Base-by-base conservation (phyloP, 352 stramenopile species). In the Globisporangium yorkense region DNA sequence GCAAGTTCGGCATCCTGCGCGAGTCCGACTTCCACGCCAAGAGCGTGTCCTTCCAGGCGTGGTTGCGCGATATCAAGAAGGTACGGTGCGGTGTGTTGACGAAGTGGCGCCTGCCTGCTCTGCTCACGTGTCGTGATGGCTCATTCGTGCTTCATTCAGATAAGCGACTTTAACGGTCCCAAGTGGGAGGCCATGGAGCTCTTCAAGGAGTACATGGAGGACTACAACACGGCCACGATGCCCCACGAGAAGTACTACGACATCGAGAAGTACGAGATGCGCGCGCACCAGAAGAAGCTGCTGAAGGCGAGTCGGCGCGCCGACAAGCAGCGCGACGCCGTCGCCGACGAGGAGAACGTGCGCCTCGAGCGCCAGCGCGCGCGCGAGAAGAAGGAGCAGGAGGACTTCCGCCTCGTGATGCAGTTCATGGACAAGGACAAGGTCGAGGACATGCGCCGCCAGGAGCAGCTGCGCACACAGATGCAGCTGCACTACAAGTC, bases 191-290 rank as follows among this genome's bases (percentile, higher is more conserved):
- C 83, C 21, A 93, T 94, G 81, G 83, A 97, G 68, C 72, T 93
- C 50, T 97, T 97, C 61, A 83, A 86, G 35, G 81, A 92, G 70
- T 97, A 98, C 79, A 95, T 96, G 67, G 96, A 99, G 74, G 96
- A 99, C 79, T 99, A 95, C 85, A 99, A 99, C 73, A 99, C 96
- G 35, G 95, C 90, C 40, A 99, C 96, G 12, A 64, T 99, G 35
- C 94, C 96, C 0, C 94, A 99, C 63, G 82, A 97, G 20, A 99
- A 99, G 63, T 99, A 98, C 79, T 98, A 98, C 65, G 86, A 99
- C 71, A 93, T 98, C 52, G 94, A 98, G 49, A 96, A 96, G 63
- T 99, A 97, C 90, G 96, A 99, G 81, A 96, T 98, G 85, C 80
- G 81, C 21, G 78, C 97, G 62, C 98, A 98, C 63, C 65, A 92